Percentiles rank a stretch among this genome's conserved stretches.
phyloP scores from a whole-genome alignment of 1,139 yeast species.

The Pneumocystis jirovecii region DNA sequence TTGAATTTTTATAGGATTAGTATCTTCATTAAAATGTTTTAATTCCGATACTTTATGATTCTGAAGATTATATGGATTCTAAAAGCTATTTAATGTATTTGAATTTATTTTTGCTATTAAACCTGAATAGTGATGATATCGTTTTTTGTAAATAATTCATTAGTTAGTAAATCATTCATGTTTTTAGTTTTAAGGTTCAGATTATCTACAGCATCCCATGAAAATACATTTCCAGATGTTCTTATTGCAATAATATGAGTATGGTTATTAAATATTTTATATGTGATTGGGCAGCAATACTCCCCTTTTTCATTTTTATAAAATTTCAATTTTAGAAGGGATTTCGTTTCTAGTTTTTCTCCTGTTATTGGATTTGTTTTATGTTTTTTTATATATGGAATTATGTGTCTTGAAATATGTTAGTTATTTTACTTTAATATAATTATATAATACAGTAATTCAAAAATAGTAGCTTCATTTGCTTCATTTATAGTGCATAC shows the following conservation, averaged over 20 bases:
- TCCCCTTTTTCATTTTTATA: constrained; percentile 20
- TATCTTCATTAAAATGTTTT: constrained; percentile 1
- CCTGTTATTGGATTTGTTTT: constrained; percentile 25
- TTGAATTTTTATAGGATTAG: not conserved
- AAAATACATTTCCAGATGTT: constrained; percentile 25
- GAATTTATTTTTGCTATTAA: not conserved
- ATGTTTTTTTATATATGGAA: constrained; percentile 23
- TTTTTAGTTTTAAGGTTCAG: constrained; percentile 22
- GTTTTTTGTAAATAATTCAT: constrained; percentile 20
- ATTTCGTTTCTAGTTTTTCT: constrained; percentile 17
- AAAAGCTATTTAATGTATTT: not conserved
- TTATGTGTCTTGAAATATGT: constrained; percentile 17
- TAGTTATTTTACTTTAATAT: not conserved
- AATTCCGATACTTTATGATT: constrained; percentile 10
- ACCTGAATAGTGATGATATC: constrained; percentile 21
- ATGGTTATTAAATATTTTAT: constrained; percentile 21
- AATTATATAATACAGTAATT: constrained; percentile 16
- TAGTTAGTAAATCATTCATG: constrained; percentile 22
- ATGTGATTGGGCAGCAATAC: constrained; percentile 25
- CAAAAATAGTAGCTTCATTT: constrained; percentile 20
- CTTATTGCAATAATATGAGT: constrained; percentile 23
- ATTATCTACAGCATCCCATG: constrained; percentile 22
- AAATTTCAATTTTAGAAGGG: constrained; percentile 21
- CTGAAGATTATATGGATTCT: constrained; percentile 12
- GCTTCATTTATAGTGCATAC: constrained; percentile 23